Evolutionary conservation across 805 yeast species (phyloP), one percentile per base, ranked within the genome.

Genomic region (Saturnispora mendoncae): DNA sequence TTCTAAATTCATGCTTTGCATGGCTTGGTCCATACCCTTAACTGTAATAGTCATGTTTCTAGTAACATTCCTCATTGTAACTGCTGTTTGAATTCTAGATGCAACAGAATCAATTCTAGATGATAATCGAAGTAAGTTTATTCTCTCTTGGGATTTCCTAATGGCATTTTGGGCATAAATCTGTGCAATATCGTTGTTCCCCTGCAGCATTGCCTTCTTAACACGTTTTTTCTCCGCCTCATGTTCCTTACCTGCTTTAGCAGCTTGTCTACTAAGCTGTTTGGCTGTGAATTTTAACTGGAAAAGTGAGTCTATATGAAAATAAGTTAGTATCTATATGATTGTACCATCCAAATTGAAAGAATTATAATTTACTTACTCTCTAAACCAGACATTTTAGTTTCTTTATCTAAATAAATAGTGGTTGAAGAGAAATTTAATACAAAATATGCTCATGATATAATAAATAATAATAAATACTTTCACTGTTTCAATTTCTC

Each of bases 21-120:
- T 72, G 1, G 98, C 98, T 54, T 76, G 79, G 61, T 92, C 98
- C 97, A 92, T 90, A 8, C 97, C 97, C 55, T 72, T 78, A 44
- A 94, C 92, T 10, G 90, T 97, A 37, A 74, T 78, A 7, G 92
- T 76, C 97, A 92, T 92, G 52, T 87, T 88, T 2, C 88, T 87
- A 0, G 95, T 85, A 9, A 92, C 96, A 38, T 84, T 78, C 50
- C 95, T 73, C 99, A 92, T 92, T 0, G 97, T 90, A 6, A 92
- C 97, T 0, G 98, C 98, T 0, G 99, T 92, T 54, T 90, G 97
- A 2, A 92, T 95, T 45, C 98, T 66, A 4, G 94, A 81, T 0
- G 97, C 94, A 19, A 92, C 98, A 0, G 97, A 90, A 62, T 92
- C 99, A 17, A 92, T 84, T 44, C 97, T 66, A 0, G 95, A 84